Evolutionary conservation across 208 protist species (phyloP), one percentile per base, ranked within the genome.

Genomic region (Wallacemonas collosoma): DNA sequence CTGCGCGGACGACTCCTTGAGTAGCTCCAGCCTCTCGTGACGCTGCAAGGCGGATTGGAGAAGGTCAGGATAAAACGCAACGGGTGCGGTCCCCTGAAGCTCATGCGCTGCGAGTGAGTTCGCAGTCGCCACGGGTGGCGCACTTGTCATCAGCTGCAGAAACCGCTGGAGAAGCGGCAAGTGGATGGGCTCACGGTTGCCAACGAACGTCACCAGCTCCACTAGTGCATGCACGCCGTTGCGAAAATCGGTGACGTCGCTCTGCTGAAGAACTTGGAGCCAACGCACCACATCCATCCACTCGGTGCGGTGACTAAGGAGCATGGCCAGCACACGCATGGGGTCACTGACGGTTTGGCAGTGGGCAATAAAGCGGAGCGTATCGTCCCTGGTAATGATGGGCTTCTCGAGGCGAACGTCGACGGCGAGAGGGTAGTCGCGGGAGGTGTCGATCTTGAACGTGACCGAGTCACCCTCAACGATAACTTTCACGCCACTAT

Each of bases 171-270:
- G 72, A 14, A 97, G 73, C 3, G 74, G 76, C 50, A 86, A 77
- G 63, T 95, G 93, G 70, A 97, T 91, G 47, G 93, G 93, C 64
- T 95, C 89, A 12, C 87, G 81, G 75, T 97, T 97, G 35, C 80
- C 90, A 40, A 90, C 70, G 72, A 95, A 95, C 17, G 93, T 97
- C 12, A 79, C 85, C 8, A 97, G 78, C 63, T 91, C 83, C 11
- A 94, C 79, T 47, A 97, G 57, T 14, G 83, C 82, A 64, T 93
- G 82, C 14, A 95, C 81, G 17, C 71, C 83, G 35, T 89, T 77
- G 2, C 78, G 58, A 71, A 80, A 94, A 14, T 76, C 69, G 64
- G 60, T n/a, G 41, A 12, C 48, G 36, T 80, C 72, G 39, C 78
- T 14, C 39, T n/a, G 68, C 71, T 77, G 72, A 17, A 80, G 68